Evolutionary conservation across 805 yeast genomes (phyloP), one percentile per base, ranked within the genome.

Genomic region (Ogataea angusta): DNA sequence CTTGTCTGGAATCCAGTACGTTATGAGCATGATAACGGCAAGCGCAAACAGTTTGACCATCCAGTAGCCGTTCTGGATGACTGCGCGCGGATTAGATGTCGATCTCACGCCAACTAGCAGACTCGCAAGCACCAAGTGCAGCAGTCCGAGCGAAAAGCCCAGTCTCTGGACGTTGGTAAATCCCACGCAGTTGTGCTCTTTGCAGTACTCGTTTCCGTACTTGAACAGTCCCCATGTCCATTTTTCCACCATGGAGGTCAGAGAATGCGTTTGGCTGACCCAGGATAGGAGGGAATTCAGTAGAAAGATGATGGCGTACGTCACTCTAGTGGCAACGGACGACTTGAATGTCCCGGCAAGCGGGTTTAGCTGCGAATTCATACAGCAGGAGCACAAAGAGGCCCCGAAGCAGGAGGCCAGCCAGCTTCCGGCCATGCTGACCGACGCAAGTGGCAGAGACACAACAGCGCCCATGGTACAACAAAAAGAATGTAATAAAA

Each of bases 61-160:
- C 99, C 99, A 93, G 69, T 77, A 83, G 3, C 96, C 95, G 61
- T 95, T 93, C 60, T 93, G 99, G 31, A 93, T 72, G 16, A 75
- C 77, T 0, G 93, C 82, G 31, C 96, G 72, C 15, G 90, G 84
- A 58, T 88, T 81, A 22, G 76, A 64, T 1, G 95, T 82, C 1
- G 93, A 81, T 49, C 78, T 79, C 5, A 90, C 95, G 15, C 88
- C 86, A 8, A 83, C 57, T 32, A 93, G 67, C 29, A 85, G 55
- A 2, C 67, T 62, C 1, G 93, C 95, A 41, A 93, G 66, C 0
- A 80, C 48, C 24, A 90, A 54, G 65, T 93, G 99, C 43, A 88
- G 63, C 40, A 80, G 36, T 2, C 95, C 98, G 14, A 93, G 67
- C 2, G 97, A 90, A 57, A 89, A 85, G 63, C 88, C 88, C 53